Percentiles rank a stretch among this genome's conserved stretches.
phyloP scores from a whole-genome alignment of 1,284 basidiomycete species.

The Schizophyllum commune region DNA sequence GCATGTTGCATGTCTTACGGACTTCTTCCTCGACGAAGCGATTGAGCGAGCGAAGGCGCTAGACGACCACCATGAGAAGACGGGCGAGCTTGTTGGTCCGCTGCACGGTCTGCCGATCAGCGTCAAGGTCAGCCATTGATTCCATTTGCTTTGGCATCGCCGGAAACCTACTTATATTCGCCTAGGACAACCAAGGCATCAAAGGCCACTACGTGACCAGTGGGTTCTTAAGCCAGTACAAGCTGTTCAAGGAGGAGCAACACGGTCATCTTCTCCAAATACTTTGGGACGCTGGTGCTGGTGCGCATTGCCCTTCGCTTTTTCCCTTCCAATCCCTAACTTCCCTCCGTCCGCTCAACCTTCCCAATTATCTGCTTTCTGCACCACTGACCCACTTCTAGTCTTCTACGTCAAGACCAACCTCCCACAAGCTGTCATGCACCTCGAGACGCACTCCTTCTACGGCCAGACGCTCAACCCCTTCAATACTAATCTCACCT shows the following conservation, averaged over 20 bases:
- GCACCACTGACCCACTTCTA: too few relatives aligned
- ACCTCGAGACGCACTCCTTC: constrained; percentile 27
- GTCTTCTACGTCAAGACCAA: constrained; percentile 44
- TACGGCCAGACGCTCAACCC: constrained; percentile 43
- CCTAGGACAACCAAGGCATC: constrained; percentile 34
- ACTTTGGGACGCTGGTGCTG: constrained; percentile 25
- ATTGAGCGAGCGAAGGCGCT: constrained; percentile 31
- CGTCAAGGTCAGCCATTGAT: neutral
- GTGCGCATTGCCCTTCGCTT: too few relatives aligned
- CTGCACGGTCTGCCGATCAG: constrained; percentile 30
- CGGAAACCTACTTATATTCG: constrained; percentile 23
- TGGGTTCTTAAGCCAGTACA: constrained; percentile 27
- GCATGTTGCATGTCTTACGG: constrained; percentile 14
- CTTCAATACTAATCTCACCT: constrained; percentile 33
- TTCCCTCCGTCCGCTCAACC: too few relatives aligned
- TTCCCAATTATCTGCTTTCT: too few relatives aligned
- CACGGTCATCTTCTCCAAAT: constrained; percentile 18
- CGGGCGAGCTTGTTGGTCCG: constrained; percentile 32
- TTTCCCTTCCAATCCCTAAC: too few relatives aligned
- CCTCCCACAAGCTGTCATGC: constrained; percentile 33
- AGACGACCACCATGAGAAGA: constrained; percentile 29
- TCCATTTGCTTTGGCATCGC: neutral
- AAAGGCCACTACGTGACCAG: constrained; percentile 31
- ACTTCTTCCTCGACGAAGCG: constrained; percentile 29
- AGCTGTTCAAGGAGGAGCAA: constrained; percentile 15